These are phyloP conservation scores for Platanthera zijinensis DNA, from an alignment of 106 monocot genomes.

Conservation along the genomic window DNA sequence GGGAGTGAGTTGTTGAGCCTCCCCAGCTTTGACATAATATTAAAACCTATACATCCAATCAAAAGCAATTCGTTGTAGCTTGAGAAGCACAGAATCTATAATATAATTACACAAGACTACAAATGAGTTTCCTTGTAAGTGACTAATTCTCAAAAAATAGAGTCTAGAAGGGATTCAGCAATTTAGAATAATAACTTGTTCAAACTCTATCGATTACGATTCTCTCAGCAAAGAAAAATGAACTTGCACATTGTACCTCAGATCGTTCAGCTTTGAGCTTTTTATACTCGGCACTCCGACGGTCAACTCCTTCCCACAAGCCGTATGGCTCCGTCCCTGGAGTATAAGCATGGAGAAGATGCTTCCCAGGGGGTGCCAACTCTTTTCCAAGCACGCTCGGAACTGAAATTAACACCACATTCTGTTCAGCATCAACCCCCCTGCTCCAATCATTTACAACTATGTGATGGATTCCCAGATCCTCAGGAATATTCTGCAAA, in stretches of 20 bases:
- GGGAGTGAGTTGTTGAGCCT: too few species aligned
- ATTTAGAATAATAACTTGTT: neutral
- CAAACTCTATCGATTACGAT: neutral
- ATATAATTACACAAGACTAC: too few species aligned
- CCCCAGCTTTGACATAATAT: too few species aligned
- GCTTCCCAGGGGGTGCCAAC: constrained; percentile 84
- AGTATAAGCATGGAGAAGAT: constrained; percentile 86
- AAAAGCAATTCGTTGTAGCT: too few species aligned
- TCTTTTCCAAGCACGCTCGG: constrained; percentile 74
- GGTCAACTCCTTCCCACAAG: constrained; percentile 88
- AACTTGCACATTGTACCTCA: constrained; percentile 46
- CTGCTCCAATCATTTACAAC: constrained; percentile 86
- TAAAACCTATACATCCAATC: too few species aligned
- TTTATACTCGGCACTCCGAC: constrained; percentile 62
- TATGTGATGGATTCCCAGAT: constrained; percentile 87
- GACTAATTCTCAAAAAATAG: too few species aligned
- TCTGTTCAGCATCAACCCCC: constrained; percentile 91
- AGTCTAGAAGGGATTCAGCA: too few species aligned
- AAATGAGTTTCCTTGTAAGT: too few species aligned
- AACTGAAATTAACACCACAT: constrained; percentile 84
- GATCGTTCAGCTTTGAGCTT: constrained; percentile 79
- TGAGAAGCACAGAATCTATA: too few species aligned
- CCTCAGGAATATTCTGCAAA: constrained; percentile 53
- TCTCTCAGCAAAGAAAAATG: neutral
- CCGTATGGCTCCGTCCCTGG: constrained; percentile 87